Base-by-base conservation (phyloP, 305 asterid species). In the Rubia occidens region DNA sequence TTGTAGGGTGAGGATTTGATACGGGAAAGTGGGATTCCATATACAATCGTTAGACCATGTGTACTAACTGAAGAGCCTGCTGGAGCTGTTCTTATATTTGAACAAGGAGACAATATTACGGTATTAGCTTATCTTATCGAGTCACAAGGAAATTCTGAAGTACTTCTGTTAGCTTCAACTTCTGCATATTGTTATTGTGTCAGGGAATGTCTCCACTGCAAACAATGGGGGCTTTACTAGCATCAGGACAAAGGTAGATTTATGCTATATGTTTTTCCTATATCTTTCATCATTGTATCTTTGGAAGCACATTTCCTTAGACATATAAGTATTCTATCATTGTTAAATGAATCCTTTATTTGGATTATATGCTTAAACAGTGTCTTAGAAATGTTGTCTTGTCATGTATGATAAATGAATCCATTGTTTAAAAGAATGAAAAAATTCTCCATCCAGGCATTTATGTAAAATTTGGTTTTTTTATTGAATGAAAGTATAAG, bases 1-100 rank as follows among this genome's bases (percentile, higher is more conserved):
- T 64, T 64, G 29, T 76, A 93, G 98, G 97, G 97, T 67, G 97
- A 90, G 80, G 97, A 88, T 82, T 70, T 87, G 84, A 82, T 93
- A 68, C 82, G 96, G 60, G 97, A 87, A 81, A 90, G 97, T 71
- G 95, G 94, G 26, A 81, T 93, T 56, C 95, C 97, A 24, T 85
- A 85, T 69, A 69, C 96, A 49, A 88, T 90, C 60, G 83, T 93
- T 53, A 82, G 98, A 79, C 98, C 97, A 32, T 93, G 97, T 84
- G 97, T 96, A 66, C 81, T 93, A 78, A 93, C 98, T 2, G 98
- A 93, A 81, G 97, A 93, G 77, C 96, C 98, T 69, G 96, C 97
- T 29, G 96, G 98, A 71, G 97, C 97, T 76, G 95, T 90, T 81
- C 94, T 93, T 74, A 82, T 88, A 55, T 90, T 90, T 67, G 98